Evolutionary conservation across 2,329 filamentous ascomycete species (phyloP).

Genomic region (Didymella glomerata): DNA sequence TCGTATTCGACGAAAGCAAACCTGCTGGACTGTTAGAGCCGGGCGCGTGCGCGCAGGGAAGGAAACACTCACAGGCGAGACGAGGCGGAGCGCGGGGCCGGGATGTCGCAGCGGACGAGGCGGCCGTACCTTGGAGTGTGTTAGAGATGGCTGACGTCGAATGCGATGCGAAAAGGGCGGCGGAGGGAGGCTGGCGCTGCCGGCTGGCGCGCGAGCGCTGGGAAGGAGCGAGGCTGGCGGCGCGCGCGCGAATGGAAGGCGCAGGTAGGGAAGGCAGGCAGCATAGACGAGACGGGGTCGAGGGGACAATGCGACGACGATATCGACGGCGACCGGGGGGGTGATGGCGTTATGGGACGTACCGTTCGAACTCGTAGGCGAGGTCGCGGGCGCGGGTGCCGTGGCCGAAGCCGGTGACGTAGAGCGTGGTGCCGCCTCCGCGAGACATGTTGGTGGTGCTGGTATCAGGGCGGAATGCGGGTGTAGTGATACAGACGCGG

Average conservation of each 20-base stretch:
- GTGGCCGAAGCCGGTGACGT: slow-evolving; percentile 99
- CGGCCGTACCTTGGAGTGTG: slow-evolving; percentile 82
- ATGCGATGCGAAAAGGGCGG: slow-evolving; percentile 30
- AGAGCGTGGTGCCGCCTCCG: slow-evolving; percentile 88
- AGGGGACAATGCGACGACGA: slow-evolving; percentile 50
- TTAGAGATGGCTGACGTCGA: slow-evolving; percentile 52
- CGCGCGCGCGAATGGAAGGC: not conserved
- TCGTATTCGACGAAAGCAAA: slow-evolving; percentile 99
- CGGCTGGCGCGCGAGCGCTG: slow-evolving; percentile 16
- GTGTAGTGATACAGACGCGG: slow-evolving; percentile 24
- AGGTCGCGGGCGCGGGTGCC: slow-evolving; percentile 98
- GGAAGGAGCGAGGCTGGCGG: slow-evolving; percentile 18
- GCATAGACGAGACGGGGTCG: slow-evolving; percentile 34
- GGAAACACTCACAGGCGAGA: slow-evolving; percentile 88
- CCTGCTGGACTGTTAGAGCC: slow-evolving; percentile 60
- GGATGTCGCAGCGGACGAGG: slow-evolving; percentile 97
- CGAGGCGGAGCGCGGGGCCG: slow-evolving; percentile 89
- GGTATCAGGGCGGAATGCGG: slow-evolving; percentile 15
- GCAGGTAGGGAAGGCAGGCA: not conserved
- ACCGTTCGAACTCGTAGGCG: slow-evolving; percentile 99
- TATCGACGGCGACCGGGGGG: slow-evolving; percentile 42
- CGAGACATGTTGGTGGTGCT: slow-evolving; percentile 75
- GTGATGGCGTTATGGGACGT: slow-evolving; percentile 71
- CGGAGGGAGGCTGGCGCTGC: slow-evolving; percentile 37
- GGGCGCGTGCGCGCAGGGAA: slow-evolving; percentile 2